Base-by-base conservation (phyloP, 768 basidiomycete species). In the Termitomyces sp. region DNA sequence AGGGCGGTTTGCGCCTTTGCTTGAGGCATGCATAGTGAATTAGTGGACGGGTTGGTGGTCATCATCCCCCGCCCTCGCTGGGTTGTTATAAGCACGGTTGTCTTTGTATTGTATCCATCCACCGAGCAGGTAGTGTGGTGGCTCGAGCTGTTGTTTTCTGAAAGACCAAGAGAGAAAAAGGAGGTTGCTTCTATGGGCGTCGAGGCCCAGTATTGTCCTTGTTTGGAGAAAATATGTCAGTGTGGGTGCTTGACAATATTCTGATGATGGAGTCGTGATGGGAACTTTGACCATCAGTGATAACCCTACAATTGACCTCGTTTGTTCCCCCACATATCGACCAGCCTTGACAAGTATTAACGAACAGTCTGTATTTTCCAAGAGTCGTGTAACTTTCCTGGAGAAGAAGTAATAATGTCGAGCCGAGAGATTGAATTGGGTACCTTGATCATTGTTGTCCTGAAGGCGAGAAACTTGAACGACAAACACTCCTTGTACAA, bases 401-500 rank as follows among this genome's bases (percentile, higher is more conserved):
- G 12, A n/a, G 40, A 43, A 54, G 52, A n/a, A 54, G n/a, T 43
- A 52, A 52, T 12, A 56, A 72, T 75, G 69, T 69, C 74, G 48
- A 71, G 72, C 16, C 60, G 47, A 61, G 75, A 75, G 50, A 57
- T 75, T 63, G 83, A 86, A 72, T 74, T 95, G 32, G 94, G 94
- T 16, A 95, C 91, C 8, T 79, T 96, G 55, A 82, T 94, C 58
- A 81, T 93, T 35, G 89, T 95, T 46, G 82, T 95, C 18, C 82
- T 95, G 64, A 93, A 95, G 72, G 93, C 90, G 5, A 82, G 82
- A 61, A 88, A 96, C 67, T 79, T 96, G 23, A 82, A 82, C 60
- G 89, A 95, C 74, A 89, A 87, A 54, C 90, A 89, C 64, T 85
- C 83, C 7, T 89, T 97, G 68, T 88, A 90, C 72, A 98, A 97